Evolutionary conservation across 2,329 filamentous ascomycete species (phyloP), one percentile per base, ranked within the genome.

Genomic region (Dactylella cylindrospora): DNA sequence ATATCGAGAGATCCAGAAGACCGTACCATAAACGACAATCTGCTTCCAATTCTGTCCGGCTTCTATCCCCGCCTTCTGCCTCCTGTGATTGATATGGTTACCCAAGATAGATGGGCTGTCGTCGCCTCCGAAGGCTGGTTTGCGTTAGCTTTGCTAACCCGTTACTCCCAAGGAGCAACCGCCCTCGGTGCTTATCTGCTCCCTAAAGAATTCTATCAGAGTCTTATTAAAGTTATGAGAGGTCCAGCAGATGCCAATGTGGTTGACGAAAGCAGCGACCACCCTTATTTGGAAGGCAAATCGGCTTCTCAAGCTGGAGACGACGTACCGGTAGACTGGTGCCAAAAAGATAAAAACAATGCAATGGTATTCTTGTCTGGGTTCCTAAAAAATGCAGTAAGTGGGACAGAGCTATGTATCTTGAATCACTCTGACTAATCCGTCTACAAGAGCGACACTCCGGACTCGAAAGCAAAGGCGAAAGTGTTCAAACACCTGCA

Each of bases 51-150:
- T 10, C 57, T 76, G 6, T 73, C 74, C 20, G 36, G 20, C 5
- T 15, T 53, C 60, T 68, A 49, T 20, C 57, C 73, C 8, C 73
- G 69, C 13, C 65, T 76, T 51, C 71, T 73, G 3, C 68, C 70
- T 19, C 74, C 76, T 10, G 54, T 77, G 26, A 73, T 71, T 38
- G 71, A 72, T 20, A 76, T 78, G 74, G 68, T 76, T 17, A 71
- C 71, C 2, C 75, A 78, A 53, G 71, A 73, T 3, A 73, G 76
- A 54, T 78, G 76, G 73, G 74, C 75, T 15, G 73, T 77, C 26
- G 72, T 78, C 38, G 71, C 74, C 17, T 76, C 74, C 41, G 76
- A 78, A 67, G 76, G 75, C 1, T 76, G 76, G 72, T 77, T 78
- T 67, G 74, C 75, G 10, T 67, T 78, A 22, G 76, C 75, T 3